phyloP scores from a whole-genome alignment of 805 yeast species.

The Kodamaea laetipori region DNA sequence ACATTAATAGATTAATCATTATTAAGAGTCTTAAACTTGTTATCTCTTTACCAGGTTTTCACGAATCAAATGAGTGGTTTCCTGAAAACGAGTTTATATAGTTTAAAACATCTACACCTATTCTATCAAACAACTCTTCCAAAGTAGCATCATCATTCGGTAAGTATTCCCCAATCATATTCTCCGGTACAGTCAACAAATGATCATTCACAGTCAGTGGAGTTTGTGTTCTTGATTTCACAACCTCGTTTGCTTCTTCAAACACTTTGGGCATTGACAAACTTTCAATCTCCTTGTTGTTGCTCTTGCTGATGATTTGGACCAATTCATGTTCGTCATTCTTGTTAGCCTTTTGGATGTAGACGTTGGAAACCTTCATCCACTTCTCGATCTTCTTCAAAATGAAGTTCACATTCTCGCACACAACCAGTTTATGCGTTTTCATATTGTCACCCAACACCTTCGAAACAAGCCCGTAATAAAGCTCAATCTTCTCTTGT shows the following conservation, averaged over 20 bases:
- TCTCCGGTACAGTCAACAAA: background rate
- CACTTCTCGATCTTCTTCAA: constrained; percentile 29
- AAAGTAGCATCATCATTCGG: constrained; percentile 1
- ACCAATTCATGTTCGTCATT: constrained; percentile 20
- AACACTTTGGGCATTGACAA: constrained; percentile 30
- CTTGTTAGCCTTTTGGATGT: constrained; percentile 8
- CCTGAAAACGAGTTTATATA: constrained; percentile 1
- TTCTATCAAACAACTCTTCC: constrained; percentile 8
- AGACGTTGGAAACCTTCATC: constrained; percentile 27
- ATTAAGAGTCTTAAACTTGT: too few relatives aligned
- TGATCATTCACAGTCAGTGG: background rate
- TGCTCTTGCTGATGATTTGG: constrained; percentile 32
- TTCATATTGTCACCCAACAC: constrained; percentile 23
- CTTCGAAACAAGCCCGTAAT: constrained; percentile 21
- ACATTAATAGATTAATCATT: too few relatives aligned
- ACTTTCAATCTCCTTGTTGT: constrained; percentile 34
- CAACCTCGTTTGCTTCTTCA: constrained; percentile 27
- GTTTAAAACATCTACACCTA: constrained; percentile 1
- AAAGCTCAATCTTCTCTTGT: constrained; percentile 22
- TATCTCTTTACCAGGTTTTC: too few relatives aligned
- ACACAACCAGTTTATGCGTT: constrained; percentile 23
- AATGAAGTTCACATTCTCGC: constrained; percentile 27
- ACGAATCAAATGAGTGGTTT: background rate
- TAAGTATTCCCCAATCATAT: constrained; percentile 20
- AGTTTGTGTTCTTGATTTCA: constrained; percentile 18